phyloP scores from a whole-genome alignment of 495 filamentous ascomycete genomes.

The Daldinia grandis region DNA sequence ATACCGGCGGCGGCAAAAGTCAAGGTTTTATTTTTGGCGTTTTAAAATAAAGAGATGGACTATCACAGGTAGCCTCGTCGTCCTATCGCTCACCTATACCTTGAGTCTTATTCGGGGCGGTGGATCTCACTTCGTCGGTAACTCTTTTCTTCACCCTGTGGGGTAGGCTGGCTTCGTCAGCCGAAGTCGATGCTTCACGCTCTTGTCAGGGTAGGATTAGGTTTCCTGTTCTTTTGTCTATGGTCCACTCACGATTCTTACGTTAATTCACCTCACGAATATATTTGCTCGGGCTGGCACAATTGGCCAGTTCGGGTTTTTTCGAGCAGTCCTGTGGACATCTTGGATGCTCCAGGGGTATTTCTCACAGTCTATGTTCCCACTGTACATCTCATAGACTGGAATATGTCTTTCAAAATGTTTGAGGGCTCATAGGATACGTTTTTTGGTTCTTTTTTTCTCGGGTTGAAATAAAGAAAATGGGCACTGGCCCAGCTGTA shows the following conservation, averaged over 20 bases:
- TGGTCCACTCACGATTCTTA: constrained; percentile 36
- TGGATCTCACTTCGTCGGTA: constrained; percentile 24
- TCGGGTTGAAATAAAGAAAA: constrained; percentile 29
- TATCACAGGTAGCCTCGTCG: constrained; percentile 6
- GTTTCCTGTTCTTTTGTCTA: constrained; percentile 6
- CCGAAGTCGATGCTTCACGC: not conserved
- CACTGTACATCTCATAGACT: not conserved
- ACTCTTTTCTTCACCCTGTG: not conserved
- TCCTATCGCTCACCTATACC: constrained; percentile 34
- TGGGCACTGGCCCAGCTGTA: constrained; percentile 10
- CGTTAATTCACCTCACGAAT: constrained; percentile 41
- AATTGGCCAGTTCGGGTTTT: not conserved
- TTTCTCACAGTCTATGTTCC: not conserved
- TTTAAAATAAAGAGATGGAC: constrained; percentile 44
- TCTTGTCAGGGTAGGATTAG: not conserved
- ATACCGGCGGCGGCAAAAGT: constrained; percentile 44
- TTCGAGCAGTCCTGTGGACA: not conserved
- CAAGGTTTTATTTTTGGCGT: constrained; percentile 39
- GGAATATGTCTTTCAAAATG: constrained; percentile 13
- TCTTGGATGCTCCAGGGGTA: not conserved
- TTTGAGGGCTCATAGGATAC: constrained; percentile 11
- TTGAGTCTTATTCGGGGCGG: constrained; percentile 16
- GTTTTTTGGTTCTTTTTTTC: constrained; percentile 23
- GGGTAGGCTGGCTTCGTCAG: not conserved
- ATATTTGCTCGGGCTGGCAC: constrained; percentile 20